Evolutionary conservation across 2,329 filamentous ascomycete genomes (phyloP).

Genomic region (Colletotrichum echinochloae): DNA sequence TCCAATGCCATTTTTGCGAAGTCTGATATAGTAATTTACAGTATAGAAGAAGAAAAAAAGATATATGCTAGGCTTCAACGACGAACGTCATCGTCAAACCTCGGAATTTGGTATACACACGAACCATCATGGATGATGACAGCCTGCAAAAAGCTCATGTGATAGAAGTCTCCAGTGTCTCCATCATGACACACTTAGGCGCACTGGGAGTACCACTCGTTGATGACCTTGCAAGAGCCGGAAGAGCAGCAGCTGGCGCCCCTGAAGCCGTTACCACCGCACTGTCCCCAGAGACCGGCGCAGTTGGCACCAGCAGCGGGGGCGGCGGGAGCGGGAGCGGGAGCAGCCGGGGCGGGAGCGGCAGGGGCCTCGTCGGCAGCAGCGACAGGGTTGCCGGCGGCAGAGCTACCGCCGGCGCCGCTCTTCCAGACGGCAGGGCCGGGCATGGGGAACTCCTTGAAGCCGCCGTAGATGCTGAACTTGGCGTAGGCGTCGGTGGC

Average conservation of each 20-base stretch:
- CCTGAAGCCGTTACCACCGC: not conserved
- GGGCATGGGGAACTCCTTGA: conserved; percentile 33
- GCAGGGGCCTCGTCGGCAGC: not conserved
- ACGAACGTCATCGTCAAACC: not conserved
- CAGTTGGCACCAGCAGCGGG: not conserved
- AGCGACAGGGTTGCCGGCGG: not conserved
- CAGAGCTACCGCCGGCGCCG: not conserved
- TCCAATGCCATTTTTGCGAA: not conserved
- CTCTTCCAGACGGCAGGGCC: conserved; percentile 24
- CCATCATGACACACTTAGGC: not conserved
- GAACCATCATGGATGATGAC: not conserved
- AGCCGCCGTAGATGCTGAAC: conserved; percentile 43
- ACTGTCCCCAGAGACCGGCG: not conserved
- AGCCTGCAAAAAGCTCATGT: not conserved
- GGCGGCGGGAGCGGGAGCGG: not conserved
- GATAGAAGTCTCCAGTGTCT: too few species aligned
- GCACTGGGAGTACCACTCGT: conserved; percentile 43
- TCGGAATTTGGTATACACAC: not conserved
- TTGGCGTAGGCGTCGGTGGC: conserved; percentile 43
- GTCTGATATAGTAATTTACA: not conserved
- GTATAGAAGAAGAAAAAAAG: not conserved
- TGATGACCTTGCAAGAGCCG: conserved; percentile 36
- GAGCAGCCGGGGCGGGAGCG: not conserved
- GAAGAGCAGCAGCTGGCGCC: conserved; percentile 41
- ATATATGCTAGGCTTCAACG: not conserved